Evolutionary conservation across 78 protist species (phyloP).

Genomic region (Speleostelium caveatum): DNA sequence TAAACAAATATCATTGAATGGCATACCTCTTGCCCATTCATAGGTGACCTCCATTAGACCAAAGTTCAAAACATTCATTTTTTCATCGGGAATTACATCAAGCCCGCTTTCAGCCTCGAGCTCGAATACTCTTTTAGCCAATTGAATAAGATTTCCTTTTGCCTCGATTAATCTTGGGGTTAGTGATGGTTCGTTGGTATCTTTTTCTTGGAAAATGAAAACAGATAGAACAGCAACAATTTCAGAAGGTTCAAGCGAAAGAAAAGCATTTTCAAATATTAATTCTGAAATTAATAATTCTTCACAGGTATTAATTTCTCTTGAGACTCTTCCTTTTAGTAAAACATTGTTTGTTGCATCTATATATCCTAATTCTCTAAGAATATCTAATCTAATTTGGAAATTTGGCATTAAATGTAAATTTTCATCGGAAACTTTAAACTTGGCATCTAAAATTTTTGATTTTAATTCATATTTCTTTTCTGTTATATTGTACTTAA

Average conservation of each 20-base stretch:
- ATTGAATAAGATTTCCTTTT: not conserved
- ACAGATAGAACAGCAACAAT: slow-evolving; percentile 85
- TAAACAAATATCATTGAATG: slow-evolving; percentile 84
- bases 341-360: slow-evolving; percentile 75
- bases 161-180: slow-evolving; percentile 74
- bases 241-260: slow-evolving; percentile 82
- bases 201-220: slow-evolving; percentile 89
- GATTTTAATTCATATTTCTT: slow-evolving; percentile 5
- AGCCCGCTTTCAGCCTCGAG: slow-evolving; percentile 80
- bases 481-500: slow-evolving; percentile 38
- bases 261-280: slow-evolving; percentile 90
- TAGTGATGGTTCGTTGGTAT: slow-evolving; percentile 55
- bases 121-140: slow-evolving; percentile 14
- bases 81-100: slow-evolving; percentile 15
- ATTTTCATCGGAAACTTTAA: slow-evolving; percentile 72
- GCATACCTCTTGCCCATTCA: slow-evolving; percentile 96
- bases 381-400: slow-evolving; percentile 82
- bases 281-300: slow-evolving; percentile 90
- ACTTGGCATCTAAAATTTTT: slow-evolving; percentile 3
- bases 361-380: slow-evolving; percentile 78
- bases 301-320: slow-evolving; percentile 90
- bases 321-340: slow-evolving; percentile 93
- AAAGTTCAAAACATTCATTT: slow-evolving; percentile 37
- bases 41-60: slow-evolving; percentile 88
- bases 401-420: slow-evolving; percentile 93